phyloP scores from a whole-genome alignment of 768 basidiomycete genomes.

The Rhodotorula kratochvilovae region DNA sequence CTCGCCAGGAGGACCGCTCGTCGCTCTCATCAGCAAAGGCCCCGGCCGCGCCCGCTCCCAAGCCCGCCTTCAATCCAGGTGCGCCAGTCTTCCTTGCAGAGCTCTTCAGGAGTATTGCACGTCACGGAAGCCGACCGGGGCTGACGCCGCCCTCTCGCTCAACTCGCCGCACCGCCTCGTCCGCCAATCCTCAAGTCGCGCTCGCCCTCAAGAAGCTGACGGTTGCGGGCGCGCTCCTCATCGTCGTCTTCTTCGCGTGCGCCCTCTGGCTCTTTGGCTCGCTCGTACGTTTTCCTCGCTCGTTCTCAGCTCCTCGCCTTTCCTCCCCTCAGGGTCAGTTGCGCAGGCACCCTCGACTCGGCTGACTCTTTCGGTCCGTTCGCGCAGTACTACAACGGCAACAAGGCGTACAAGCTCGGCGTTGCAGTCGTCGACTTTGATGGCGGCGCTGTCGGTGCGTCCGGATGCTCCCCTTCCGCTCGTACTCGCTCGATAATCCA shows the following conservation, averaged over 20 bases:
- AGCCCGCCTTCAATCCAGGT: background rate
- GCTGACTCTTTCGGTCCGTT: background rate
- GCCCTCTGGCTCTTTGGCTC: constrained; percentile 2
- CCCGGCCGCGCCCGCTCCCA: background rate
- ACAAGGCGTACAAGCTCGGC: background rate
- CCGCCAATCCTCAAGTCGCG: background rate
- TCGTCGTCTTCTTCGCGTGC: background rate
- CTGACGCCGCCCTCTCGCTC: background rate
- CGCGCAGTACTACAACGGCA: background rate
- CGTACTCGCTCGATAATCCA: no score
- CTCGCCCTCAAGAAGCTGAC: background rate
- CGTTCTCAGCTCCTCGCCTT: no score
- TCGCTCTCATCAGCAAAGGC: background rate
- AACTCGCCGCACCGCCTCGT: background rate
- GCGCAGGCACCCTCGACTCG: no score
- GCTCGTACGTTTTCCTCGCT: background rate
- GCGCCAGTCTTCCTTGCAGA: background rate
- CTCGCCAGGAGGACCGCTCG: no score
- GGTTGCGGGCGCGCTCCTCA: background rate
- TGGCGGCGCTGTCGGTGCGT: constrained; percentile 7
- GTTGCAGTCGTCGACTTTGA: constrained; percentile 28
- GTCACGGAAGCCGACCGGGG: background rate
- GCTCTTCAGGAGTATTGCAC: no score
- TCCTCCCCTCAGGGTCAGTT: no score
- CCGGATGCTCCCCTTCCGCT: background rate